Evolutionary conservation across 257 asterid species (phyloP).

Genomic region (Prunella vulgaris): DNA sequence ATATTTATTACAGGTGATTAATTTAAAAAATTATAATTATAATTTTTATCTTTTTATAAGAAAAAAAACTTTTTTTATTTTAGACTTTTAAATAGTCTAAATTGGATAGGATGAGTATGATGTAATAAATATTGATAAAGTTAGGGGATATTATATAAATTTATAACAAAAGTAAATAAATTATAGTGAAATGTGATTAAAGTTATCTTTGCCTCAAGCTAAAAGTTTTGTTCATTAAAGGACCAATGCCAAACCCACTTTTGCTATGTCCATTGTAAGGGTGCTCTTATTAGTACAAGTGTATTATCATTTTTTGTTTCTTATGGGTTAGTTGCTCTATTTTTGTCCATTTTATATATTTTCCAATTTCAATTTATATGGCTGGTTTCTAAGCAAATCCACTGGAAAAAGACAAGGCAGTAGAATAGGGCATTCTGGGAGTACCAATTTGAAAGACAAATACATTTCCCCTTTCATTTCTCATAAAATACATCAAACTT

Average conservation of each 20-base stretch:
- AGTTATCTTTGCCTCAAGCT: not conserved
- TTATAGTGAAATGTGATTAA: not conserved
- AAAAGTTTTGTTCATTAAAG: slow-evolving; percentile 1
- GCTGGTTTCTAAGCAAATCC: slow-evolving; percentile 27
- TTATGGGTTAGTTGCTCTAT: slow-evolving; percentile 11
- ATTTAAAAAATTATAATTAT: no score
- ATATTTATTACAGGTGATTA: no score
- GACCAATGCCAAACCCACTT: slow-evolving; percentile 16
- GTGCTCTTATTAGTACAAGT: slow-evolving; percentile 21
- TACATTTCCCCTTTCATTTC: not conserved
- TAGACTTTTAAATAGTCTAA: no score
- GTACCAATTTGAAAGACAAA: slow-evolving; percentile 20
- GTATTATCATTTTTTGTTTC: slow-evolving; percentile 23
- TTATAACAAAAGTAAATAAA: not conserved
- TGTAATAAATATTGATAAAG: not conserved
- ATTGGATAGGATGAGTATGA: no score
- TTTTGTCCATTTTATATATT: slow-evolving; percentile 20
- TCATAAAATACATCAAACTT: not conserved
- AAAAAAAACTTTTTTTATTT: no score
- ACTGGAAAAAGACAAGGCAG: slow-evolving; percentile 32
- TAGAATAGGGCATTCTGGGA: slow-evolving; percentile 8
- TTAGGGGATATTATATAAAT: not conserved
- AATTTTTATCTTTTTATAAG: no score
- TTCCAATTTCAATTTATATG: not conserved
- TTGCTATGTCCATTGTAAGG: slow-evolving; percentile 11